These are phyloP conservation scores for Populus trichocarpa DNA, from an alignment of 441 rosid species.

Conservation along the genomic window DNA sequence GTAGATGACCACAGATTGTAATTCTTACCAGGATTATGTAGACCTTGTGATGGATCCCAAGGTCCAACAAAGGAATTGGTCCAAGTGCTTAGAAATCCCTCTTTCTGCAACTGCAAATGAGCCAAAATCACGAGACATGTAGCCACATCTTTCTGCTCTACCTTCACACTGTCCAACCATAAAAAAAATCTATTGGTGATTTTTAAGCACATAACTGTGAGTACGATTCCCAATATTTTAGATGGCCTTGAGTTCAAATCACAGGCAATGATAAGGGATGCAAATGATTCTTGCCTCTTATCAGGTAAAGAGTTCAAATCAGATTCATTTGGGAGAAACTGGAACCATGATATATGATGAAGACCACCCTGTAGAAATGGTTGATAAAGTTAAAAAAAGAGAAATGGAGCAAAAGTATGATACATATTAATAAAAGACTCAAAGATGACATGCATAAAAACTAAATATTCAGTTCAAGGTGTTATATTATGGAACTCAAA, in stretches of 20 bases:
- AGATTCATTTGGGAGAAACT: constrained; percentile 87
- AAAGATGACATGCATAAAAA: not conserved
- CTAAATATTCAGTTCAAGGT: not conserved
- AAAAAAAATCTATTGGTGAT: constrained; percentile 15
- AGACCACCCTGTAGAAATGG: constrained; percentile 71
- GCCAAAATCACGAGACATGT: constrained; percentile 84
- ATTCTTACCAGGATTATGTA: constrained; percentile 91
- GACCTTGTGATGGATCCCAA: constrained; percentile 99
- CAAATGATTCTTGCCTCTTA: constrained; percentile 52
- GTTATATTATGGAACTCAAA: not conserved
- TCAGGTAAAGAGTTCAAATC: constrained; percentile 69
- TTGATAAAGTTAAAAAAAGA: constrained; percentile 4
- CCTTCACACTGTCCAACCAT: constrained; percentile 49
- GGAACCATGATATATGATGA: constrained; percentile 93
- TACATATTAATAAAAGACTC: not conserved
- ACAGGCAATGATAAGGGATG: constrained; percentile 1
- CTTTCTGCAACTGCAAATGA: constrained; percentile 85
- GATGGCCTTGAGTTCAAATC: not conserved
- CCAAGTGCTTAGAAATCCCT: constrained; percentile 91
- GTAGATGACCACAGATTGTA: constrained; percentile 3
- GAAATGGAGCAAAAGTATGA: constrained; percentile 2
- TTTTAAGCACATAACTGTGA: constrained; percentile 10
- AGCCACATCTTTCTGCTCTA: constrained; percentile 88
- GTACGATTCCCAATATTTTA: not conserved
- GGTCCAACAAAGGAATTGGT: constrained; percentile 99